Evolutionary conservation across 1,139 yeast genomes (phyloP), one percentile per base, ranked within the genome.

Genomic region (Blastobotrys apis): DNA sequence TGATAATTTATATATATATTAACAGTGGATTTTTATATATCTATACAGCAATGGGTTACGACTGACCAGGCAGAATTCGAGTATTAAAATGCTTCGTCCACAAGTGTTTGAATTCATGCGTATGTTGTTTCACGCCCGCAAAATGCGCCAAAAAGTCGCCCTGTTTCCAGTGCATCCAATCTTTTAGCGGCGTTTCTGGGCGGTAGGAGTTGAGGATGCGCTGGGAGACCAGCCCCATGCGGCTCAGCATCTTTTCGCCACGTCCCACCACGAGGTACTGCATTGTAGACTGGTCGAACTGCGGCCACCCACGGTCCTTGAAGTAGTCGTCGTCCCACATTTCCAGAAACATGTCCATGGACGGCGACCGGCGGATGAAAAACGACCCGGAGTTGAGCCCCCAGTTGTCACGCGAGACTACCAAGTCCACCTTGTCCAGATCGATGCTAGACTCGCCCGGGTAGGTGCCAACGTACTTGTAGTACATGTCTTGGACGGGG

Each of bases 351-450:
- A 62, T 54, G 21, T 63, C 49, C 30, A 66, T 36, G 44, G 66
- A 56, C 22, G 9, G 10, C n/a, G 58, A 48, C 10, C 62, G 55
- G 13, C 64, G 48, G 33, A 66, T 33, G 43, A 66, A 55, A 37
- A 66, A 56, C 5, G 68, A 62, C 5, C 71, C 71, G 1, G 69
- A 61, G 40, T 65, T 66, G 32, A 66, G 44, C 5, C 66, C 64
- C 31, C 54, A 45, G 40, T 41, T 39, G 47, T 62, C 66, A 36
- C 59, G 63, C 13, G 56, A 37, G 16, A 60, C 35, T 10, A 62
- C 49, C 16, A 62, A 17, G 22, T 56, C 55, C 26, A 62, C 45
- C 8, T 57, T 46, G 17, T 47, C 38, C 23, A 51, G 40, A 10
- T 55, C 49, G 8, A 57, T 38, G 21, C 17, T 8, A 20, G 56